Conservation (phyloP, 148 eudicot genomes). For the Vaccinium myrtillus region DNA sequence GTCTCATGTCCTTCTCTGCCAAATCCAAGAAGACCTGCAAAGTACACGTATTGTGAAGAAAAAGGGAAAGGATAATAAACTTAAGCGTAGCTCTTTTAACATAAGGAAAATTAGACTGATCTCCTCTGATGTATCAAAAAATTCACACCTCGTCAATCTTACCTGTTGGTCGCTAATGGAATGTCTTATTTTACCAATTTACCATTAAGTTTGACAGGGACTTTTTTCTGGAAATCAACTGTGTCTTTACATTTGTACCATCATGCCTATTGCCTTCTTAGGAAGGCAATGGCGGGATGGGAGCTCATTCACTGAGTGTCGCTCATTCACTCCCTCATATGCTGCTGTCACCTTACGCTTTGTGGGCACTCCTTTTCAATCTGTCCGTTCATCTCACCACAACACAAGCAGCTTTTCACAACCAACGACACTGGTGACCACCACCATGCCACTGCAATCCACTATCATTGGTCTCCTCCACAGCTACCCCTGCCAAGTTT, state of each 20-base stretch:
- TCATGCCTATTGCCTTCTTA: background rate
- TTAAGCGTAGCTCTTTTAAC: background rate
- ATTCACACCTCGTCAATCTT: background rate
- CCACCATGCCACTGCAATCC: background rate
- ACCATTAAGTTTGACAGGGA: background rate
- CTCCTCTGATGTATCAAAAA: background rate
- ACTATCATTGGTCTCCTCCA: background rate
- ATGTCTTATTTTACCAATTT: background rate
- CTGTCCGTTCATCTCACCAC: too few relatives aligned
- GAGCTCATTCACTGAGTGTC: too few relatives aligned
- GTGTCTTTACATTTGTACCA: background rate
- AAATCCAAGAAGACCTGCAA: constrained; percentile 83
- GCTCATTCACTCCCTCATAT: too few relatives aligned
- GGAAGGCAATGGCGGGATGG: too few relatives aligned
- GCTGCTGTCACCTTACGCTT: too few relatives aligned
- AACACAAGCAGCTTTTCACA: background rate
- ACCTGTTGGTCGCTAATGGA: background rate
- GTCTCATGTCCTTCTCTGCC: constrained; percentile 79
- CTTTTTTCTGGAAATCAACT: background rate
- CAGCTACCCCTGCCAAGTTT: background rate
- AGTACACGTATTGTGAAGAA: background rate
- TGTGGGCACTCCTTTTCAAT: too few relatives aligned
- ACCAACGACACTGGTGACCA: background rate
- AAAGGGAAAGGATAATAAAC: background rate
- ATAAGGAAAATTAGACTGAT: background rate